phyloP scores from a whole-genome alignment of 1,139 yeast genomes.

The Tardiomyces depauwii region DNA sequence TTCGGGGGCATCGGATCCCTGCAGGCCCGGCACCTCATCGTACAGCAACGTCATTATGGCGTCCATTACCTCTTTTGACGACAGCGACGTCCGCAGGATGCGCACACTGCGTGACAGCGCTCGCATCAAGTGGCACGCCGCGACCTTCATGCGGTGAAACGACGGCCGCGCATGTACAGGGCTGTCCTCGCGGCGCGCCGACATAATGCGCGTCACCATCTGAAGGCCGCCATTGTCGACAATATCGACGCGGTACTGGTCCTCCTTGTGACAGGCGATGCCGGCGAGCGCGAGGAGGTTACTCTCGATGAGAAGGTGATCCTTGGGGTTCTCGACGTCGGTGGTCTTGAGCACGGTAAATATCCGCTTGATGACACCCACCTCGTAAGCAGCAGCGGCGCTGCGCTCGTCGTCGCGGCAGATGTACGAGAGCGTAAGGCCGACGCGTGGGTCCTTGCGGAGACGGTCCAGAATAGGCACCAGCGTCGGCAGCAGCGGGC shows the following conservation, averaged over 20 bases:
- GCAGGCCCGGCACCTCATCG: conserved; percentile 8
- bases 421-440: conserved; percentile 19
- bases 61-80: conserved; percentile 43
- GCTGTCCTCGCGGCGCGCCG: conserved; percentile 8
- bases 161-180: conserved; percentile 5
- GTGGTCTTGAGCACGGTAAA: conserved; percentile 13
- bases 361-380: conserved; percentile 21
- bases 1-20: background rate
- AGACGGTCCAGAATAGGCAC: conserved; percentile 20
- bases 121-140: conserved; percentile 48
- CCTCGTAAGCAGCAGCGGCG: conserved; percentile 26
- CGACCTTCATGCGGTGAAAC: conserved; percentile 21
- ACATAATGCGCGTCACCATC: conserved; percentile 18
- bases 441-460: conserved; percentile 18
- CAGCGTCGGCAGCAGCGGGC: conserved; percentile 24
- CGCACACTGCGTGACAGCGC: conserved; percentile 69
- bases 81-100: conserved; percentile 56
- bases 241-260: conserved; percentile 22
- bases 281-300: conserved; percentile 11
- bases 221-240: conserved; percentile 23
- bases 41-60: conserved; percentile 33
- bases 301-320: conserved; percentile 1
- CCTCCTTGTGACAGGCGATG: conserved; percentile 6
- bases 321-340: conserved; percentile 11
- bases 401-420: conserved; percentile 22